Conservation (phyloP, 164 flowering plant genomes). For the Umbilicus rupestris region DNA sequence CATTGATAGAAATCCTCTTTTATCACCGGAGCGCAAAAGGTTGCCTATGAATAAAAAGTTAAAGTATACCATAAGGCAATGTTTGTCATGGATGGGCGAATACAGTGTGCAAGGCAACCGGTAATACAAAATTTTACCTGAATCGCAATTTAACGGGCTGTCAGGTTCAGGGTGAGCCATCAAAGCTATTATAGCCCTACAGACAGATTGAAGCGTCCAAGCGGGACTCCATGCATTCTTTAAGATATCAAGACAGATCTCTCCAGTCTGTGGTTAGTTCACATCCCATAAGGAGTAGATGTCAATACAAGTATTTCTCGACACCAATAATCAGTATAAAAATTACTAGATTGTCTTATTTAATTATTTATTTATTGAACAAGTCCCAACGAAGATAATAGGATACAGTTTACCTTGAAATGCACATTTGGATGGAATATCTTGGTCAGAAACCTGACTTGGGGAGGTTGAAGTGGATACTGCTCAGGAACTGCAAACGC, state of each 20-base stretch:
- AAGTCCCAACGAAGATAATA: too few species aligned
- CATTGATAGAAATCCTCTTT: slow-evolving; percentile 88
- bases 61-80: background rate
- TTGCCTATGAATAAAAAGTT: slow-evolving; percentile 39
- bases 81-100: background rate
- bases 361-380: too few species aligned
- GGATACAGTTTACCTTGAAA: slow-evolving; percentile 1
- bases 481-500: slow-evolving; percentile 94
- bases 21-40: slow-evolving; percentile 81
- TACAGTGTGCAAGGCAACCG: background rate
- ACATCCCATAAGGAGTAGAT: background rate
- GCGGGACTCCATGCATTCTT: slow-evolving; percentile 99
- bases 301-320: background rate
- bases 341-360: background rate
- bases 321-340: background rate
- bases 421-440: slow-evolving; percentile 79
- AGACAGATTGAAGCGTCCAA: slow-evolving; percentile 98
- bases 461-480: slow-evolving; percentile 96
- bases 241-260: slow-evolving; percentile 91
- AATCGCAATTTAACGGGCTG: slow-evolving; percentile 95
- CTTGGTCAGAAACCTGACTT: slow-evolving; percentile 90
- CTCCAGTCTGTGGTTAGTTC: slow-evolving; percentile 59
- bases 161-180: slow-evolving; percentile 99
- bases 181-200: slow-evolving; percentile 92
- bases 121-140: slow-evolving; percentile 35